phyloP scores from a whole-genome alignment of 768 basidiomycete species.

The Scleroderma citrinum region DNA sequence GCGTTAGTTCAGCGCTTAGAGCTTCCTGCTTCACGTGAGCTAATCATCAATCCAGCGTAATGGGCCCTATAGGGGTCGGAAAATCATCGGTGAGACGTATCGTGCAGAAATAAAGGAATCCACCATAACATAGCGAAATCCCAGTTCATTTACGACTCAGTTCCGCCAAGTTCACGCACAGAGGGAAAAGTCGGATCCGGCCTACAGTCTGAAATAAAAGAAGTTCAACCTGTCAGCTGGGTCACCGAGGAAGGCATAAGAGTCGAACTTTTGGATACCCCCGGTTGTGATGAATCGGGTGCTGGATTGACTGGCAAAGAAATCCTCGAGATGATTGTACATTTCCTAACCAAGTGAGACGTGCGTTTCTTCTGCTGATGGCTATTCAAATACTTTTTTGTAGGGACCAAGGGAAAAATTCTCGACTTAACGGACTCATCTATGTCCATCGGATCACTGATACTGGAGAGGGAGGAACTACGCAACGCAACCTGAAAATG shows the following conservation, averaged over 20 bases:
- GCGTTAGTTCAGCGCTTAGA: no score
- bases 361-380: background rate
- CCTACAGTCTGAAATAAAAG: background rate
- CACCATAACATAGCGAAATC: background rate
- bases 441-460: constrained; percentile 42
- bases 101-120: background rate
- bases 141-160: background rate
- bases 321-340: background rate
- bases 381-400: background rate
- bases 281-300: background rate
- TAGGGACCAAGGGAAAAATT: background rate
- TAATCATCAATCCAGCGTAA: background rate
- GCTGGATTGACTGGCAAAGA: background rate
- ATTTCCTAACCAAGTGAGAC: background rate
- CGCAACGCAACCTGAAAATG: constrained; percentile 36
- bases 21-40: no score
- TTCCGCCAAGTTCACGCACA: background rate
- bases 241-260: background rate
- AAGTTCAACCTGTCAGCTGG: background rate
- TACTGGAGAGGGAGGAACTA: constrained; percentile 35
- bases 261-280: background rate
- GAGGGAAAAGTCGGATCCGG: background rate
- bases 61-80: background rate
- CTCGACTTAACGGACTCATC: constrained; percentile 30
- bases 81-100: background rate